These are phyloP conservation scores for Xanthoconium purpureum DNA, from an alignment of 768 basidiomycete species.

Conservation along the genomic window DNA sequence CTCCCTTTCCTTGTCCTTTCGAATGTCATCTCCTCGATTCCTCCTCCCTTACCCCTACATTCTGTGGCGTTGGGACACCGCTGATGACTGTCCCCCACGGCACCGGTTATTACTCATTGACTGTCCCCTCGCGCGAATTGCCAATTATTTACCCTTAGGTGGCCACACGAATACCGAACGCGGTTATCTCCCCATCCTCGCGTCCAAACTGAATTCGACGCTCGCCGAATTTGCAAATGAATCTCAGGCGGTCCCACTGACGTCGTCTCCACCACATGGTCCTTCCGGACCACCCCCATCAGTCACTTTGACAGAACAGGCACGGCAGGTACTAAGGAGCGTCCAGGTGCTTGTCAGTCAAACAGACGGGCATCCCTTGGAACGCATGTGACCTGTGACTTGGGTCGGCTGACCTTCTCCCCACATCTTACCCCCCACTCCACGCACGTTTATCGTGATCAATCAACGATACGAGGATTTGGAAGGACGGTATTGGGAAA, in stretches of 20 bases:
- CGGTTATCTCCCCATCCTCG: constrained; percentile 79
- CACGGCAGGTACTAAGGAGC: constrained; percentile 24
- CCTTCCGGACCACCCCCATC: constrained; percentile 15
- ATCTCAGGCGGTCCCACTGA: constrained; percentile 8
- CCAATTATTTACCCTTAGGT: constrained; percentile 41
- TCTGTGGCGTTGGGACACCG: constrained; percentile 13
- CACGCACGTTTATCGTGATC: background rate
- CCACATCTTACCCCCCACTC: background rate
- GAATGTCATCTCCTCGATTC: background rate
- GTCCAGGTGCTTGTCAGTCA: constrained; percentile 69
- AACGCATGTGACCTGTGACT: constrained; percentile 47
- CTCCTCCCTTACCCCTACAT: background rate
- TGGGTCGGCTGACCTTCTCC: background rate
- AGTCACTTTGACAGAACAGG: constrained; percentile 31
- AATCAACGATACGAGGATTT: constrained; percentile 1
- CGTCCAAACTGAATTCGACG: constrained; percentile 60
- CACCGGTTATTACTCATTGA: constrained; percentile 11
- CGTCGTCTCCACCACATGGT: constrained; percentile 28
- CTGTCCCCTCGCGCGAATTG: constrained; percentile 11
- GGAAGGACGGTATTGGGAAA: background rate
- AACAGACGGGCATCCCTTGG: constrained; percentile 72
- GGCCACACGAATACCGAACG: constrained; percentile 96
- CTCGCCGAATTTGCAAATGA: constrained; percentile 31
- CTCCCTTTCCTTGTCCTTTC: background rate
- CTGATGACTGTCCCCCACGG: constrained; percentile 9